Percentiles rank a stretch among this genome's conserved stretches.
Evolutionary conservation across 2,329 filamentous ascomycete genomes (phyloP).

Genomic region (Diaporthe australafricana): DNA sequence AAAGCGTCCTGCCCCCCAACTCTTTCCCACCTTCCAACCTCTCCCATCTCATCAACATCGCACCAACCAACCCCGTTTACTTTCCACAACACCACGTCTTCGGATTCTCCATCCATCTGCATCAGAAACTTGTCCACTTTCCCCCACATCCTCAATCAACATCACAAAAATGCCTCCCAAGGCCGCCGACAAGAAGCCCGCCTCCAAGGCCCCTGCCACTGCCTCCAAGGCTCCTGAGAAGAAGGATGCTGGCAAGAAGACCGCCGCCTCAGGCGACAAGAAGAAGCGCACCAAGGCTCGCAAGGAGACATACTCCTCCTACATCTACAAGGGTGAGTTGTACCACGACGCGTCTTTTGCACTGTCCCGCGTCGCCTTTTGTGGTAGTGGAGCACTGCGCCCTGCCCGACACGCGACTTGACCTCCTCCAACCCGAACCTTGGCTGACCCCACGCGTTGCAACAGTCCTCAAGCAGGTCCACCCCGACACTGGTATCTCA

Average conservation of each 20-base stretch:
- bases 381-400: neutral
- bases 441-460: constrained; percentile 44
- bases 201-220: constrained; percentile 91
- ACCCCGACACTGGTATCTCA: constrained; percentile 99
- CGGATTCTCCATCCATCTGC: constrained; percentile 40
- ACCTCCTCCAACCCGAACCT: constrained; percentile 2
- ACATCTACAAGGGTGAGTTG: constrained; percentile 98
- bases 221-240: constrained; percentile 83
- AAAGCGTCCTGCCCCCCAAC: constrained; percentile 63
- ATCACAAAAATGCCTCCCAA: constrained; percentile 91
- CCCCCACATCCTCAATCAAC: constrained; percentile 19
- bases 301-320: constrained; percentile 99
- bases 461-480: constrained; percentile 98
- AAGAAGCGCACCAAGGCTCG: constrained; percentile 99
- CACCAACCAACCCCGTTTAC: constrained; percentile 47
- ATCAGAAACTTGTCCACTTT: constrained; percentile 37
- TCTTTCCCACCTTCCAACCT: constrained; percentile 56
- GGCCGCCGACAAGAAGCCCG: constrained; percentile 98
- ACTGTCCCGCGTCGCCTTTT: constrained; percentile 26
- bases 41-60: constrained; percentile 53
- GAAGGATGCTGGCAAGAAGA: constrained; percentile 99
- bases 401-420: constrained; percentile 21
- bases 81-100: constrained; percentile 40
- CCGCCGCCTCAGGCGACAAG: constrained; percentile 94
- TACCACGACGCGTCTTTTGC: constrained; percentile 40